Conservation (phyloP, 1,139 yeast genomes). For the Lodderomyces metapsilosis region DNA sequence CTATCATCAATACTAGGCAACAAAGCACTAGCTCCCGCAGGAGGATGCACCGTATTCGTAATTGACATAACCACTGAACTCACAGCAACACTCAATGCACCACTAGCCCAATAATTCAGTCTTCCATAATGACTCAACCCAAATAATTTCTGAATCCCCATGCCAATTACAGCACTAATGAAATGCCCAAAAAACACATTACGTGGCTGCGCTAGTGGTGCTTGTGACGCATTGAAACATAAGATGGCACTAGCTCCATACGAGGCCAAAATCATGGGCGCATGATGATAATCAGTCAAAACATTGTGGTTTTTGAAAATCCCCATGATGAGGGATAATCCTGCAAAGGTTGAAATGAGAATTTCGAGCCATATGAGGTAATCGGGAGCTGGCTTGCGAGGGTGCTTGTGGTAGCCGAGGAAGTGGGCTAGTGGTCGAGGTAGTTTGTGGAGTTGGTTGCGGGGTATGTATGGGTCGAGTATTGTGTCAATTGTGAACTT, state of each 20-base stretch:
- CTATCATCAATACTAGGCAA: conserved; percentile 52
- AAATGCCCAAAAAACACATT: conserved; percentile 59
- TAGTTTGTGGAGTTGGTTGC: conserved; percentile 21
- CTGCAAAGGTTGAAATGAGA: conserved; percentile 49
- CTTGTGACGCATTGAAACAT: conserved; percentile 53
- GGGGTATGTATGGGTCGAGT: conserved; percentile 29
- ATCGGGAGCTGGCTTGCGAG: conserved; percentile 31
- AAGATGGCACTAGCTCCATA: conserved; percentile 69
- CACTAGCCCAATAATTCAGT: conserved; percentile 57
- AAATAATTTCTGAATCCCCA: conserved; percentile 57
- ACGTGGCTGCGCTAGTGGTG: conserved; percentile 70
- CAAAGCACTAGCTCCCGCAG: conserved; percentile 72
- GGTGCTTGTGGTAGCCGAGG: conserved; percentile 32
- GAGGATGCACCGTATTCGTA: conserved; percentile 65
- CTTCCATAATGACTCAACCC: conserved; percentile 36
- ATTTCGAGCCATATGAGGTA: conserved; percentile 49
- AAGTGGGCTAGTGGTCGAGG: conserved; percentile 30
- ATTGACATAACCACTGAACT: conserved; percentile 59
- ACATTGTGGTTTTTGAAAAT: conserved; percentile 44
- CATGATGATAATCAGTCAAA: conserved; percentile 37
- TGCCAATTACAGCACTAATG: conserved; percentile 52
- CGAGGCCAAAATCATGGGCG: conserved; percentile 60
- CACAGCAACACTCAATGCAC: conserved; percentile 59
- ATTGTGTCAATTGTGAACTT: conserved; percentile 39
- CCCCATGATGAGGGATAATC: conserved; percentile 51